phyloP scores from a whole-genome alignment of 495 filamentous ascomycete genomes.

The Neurospora hispaniola region DNA sequence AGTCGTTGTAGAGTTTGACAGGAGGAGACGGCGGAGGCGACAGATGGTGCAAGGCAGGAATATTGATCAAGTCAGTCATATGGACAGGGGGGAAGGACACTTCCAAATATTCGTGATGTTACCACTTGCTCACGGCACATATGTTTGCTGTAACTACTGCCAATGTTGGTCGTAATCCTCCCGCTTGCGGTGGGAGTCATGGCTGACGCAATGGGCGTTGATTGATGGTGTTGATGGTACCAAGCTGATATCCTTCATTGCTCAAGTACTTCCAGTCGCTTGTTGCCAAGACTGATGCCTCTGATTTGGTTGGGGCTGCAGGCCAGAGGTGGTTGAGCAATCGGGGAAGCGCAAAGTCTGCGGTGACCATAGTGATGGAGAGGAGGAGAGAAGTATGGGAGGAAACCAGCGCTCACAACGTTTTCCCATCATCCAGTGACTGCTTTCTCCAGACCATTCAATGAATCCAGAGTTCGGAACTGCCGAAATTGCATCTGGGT shows the following conservation, averaged over 20 bases:
- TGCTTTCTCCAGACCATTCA: neutral
- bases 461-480: neutral
- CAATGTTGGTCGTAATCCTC: neutral
- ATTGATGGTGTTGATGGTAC: neutral
- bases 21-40: neutral
- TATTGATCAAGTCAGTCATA: neutral
- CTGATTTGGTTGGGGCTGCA: neutral
- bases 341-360: neutral
- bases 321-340: neutral
- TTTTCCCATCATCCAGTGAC: neutral
- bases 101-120: neutral
- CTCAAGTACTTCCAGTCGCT: neutral
- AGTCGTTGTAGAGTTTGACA: neutral
- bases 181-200: neutral
- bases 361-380: neutral
- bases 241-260: neutral
- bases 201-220: neutral
- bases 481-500: neutral
- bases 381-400: neutral
- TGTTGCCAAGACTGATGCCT: neutral
- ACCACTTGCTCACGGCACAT: neutral
- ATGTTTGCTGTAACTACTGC: neutral
- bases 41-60: neutral
- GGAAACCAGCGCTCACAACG: neutral
- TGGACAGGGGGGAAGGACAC: neutral